These are phyloP conservation scores for Amanita jacksonii DNA, from an alignment of 768 basidiomycete genomes.

Conservation along the genomic window DNA sequence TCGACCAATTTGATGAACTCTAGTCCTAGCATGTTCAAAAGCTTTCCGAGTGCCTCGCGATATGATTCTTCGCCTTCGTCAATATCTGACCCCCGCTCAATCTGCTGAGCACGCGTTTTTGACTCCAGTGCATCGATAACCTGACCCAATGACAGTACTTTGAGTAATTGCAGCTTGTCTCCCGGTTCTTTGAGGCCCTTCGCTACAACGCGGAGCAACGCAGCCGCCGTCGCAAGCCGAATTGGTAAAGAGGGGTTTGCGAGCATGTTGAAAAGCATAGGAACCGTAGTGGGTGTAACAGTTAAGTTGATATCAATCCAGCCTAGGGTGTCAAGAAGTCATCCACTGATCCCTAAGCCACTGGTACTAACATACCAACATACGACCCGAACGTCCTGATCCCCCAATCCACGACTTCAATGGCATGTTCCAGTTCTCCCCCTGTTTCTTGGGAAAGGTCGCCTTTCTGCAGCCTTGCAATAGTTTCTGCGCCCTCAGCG, in stretches of 20 bases:
- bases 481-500: conserved; percentile 54
- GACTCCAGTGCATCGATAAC: conserved; percentile 75
- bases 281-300: conserved; percentile 82
- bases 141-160: conserved; percentile 78
- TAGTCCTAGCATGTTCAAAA: conserved; percentile 73
- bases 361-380: conserved; percentile 56
- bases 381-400: conserved; percentile 88
- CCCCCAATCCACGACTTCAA: conserved; percentile 89
- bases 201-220: conserved; percentile 73
- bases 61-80: conserved; percentile 87
- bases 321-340: conserved; percentile 34
- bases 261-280: conserved; percentile 75
- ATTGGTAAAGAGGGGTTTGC: conserved; percentile 71
- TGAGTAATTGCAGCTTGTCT: conserved; percentile 85
- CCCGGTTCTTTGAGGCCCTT: conserved; percentile 90
- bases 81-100: conserved; percentile 54
- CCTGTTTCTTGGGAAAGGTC: conserved; percentile 27
- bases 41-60: conserved; percentile 77
- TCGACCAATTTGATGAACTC: conserved; percentile 83
- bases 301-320: conserved; percentile 99
- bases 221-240: conserved; percentile 73
- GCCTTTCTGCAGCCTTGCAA: conserved; percentile 42
- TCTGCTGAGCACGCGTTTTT: conserved; percentile 60
- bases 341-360: neutral
- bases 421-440: conserved; percentile 43